phyloP scores from a whole-genome alignment of 1,284 basidiomycete genomes.

The Hemileccinum hortonii region DNA sequence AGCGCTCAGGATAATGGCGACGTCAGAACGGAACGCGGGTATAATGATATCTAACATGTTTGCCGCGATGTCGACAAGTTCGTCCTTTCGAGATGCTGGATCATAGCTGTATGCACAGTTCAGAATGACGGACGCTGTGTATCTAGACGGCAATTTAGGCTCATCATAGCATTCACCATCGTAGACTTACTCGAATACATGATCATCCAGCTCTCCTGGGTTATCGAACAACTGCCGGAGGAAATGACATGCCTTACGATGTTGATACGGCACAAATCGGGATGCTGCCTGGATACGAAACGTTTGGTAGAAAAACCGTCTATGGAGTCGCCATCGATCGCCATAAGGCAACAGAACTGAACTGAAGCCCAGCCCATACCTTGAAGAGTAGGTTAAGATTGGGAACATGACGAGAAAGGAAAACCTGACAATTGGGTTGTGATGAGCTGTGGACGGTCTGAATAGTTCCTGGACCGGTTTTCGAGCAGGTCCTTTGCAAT shows the following conservation, averaged over 20 bases:
- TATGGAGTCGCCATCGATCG: background rate
- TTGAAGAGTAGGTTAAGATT: conserved; percentile 10
- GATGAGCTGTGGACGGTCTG: conserved; percentile 4
- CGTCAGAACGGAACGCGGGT: background rate
- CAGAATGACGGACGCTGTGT: background rate
- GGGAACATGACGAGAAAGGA: background rate
- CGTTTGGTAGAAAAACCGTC: background rate
- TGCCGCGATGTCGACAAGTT: background rate
- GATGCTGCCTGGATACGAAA: conserved; percentile 7
- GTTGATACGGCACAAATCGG: conserved; percentile 27
- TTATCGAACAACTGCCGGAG: conserved; percentile 29
- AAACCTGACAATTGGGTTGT: conserved; percentile 4
- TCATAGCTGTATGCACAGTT: conserved; percentile 13
- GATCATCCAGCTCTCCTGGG: conserved; percentile 17
- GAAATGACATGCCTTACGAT: conserved; percentile 30
- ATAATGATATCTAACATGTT: background rate
- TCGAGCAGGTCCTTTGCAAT: conserved; percentile 7
- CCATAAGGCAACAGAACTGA: conserved; percentile 24
- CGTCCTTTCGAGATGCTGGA: background rate
- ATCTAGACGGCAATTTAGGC: background rate
- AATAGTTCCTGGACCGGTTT: conserved; percentile 2
- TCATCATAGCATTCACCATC: background rate
- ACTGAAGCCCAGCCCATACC: conserved; percentile 38
- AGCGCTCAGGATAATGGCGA: background rate
- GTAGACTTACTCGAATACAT: background rate